A percentile compares a stretch with the other conserved stretches of the same genome.
Conservation (phyloP, 2,329 filamentous ascomycete species). For the Allantophomopsis cytisporea region DNA sequence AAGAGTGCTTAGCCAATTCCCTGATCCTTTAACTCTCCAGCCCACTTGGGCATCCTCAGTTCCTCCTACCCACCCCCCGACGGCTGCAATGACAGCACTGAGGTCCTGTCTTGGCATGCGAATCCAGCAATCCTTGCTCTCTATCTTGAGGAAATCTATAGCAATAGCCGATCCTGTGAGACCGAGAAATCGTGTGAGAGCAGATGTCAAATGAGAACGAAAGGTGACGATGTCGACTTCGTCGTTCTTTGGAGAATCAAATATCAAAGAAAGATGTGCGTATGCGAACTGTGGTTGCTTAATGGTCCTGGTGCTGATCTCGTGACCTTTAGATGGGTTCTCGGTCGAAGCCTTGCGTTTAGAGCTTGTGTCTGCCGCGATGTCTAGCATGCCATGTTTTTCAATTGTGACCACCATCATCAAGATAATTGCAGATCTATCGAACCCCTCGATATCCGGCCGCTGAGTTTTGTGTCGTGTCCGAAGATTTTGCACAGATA, state of each 20-base stretch:
- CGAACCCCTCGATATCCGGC: not conserved
- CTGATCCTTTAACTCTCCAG: constrained; percentile 38
- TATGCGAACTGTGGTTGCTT: constrained; percentile 40
- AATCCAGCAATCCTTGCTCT: constrained; percentile 44
- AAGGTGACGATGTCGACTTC: constrained; percentile 30
- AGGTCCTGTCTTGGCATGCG: constrained; percentile 49
- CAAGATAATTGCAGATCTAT: too few relatives aligned
- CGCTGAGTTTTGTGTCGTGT: not conserved
- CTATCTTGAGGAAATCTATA: constrained; percentile 55
- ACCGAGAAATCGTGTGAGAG: constrained; percentile 58
- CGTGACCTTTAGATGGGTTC: constrained; percentile 18
- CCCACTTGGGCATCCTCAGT: constrained; percentile 21
- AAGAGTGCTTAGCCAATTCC: constrained; percentile 50
- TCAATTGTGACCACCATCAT: too few relatives aligned
- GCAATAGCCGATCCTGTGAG: constrained; percentile 51
- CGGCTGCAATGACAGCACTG: constrained; percentile 44
- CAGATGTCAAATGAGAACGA: constrained; percentile 46
- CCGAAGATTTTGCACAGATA: not conserved
- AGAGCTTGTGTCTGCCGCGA: not conserved
- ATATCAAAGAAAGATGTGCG: constrained; percentile 36
- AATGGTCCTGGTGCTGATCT: constrained; percentile 37
- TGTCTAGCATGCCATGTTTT: too few relatives aligned
- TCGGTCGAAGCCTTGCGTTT: not conserved
- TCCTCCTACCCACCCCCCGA: constrained; percentile 49
- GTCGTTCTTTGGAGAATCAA: constrained; percentile 10